These are phyloP conservation scores for Clavispora santaluciae DNA, from an alignment of 805 yeast genomes.

Conservation along the genomic window DNA sequence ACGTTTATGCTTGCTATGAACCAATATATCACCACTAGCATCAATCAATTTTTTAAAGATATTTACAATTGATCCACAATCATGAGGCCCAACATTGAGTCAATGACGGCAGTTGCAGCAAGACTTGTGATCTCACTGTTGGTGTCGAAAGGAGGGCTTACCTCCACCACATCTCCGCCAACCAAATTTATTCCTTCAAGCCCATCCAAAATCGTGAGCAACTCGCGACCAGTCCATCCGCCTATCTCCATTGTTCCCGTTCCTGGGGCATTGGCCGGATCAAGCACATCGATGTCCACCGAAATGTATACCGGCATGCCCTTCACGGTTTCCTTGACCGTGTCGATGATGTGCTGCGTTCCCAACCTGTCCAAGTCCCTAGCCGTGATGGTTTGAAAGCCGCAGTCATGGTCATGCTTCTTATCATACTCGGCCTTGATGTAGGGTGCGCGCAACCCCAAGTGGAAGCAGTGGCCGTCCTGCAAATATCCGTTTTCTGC, in stretches of 20 bases:
- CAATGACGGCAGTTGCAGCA: slow-evolving; percentile 62
- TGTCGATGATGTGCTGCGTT: slow-evolving; percentile 29
- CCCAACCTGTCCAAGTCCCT: slow-evolving; percentile 44
- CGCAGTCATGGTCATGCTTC: slow-evolving; percentile 47
- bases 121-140: slow-evolving; percentile 57
- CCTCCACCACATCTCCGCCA: slow-evolving; percentile 78
- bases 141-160: slow-evolving; percentile 60
- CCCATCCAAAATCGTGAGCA: slow-evolving; percentile 54
- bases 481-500: slow-evolving; percentile 59
- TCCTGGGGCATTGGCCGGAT: slow-evolving; percentile 71
- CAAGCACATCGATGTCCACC: slow-evolving; percentile 60
- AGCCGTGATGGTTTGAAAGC: slow-evolving; percentile 43
- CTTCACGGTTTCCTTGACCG: slow-evolving; percentile 33
- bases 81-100: slow-evolving; percentile 44
- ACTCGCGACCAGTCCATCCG: slow-evolving; percentile 62
- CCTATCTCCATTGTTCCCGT: slow-evolving; percentile 80
- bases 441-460: slow-evolving; percentile 63
- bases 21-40: no score
- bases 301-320: slow-evolving; percentile 41
- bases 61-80: slow-evolving; percentile 19
- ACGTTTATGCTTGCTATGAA: background rate
- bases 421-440: slow-evolving; percentile 35
- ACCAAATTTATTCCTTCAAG: slow-evolving; percentile 57
- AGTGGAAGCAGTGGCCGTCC: slow-evolving; percentile 48
- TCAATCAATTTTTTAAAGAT: background rate